phyloP scores from a whole-genome alignment of 2,329 filamentous ascomycete species.

The Clarireedia homoeocarpa region DNA sequence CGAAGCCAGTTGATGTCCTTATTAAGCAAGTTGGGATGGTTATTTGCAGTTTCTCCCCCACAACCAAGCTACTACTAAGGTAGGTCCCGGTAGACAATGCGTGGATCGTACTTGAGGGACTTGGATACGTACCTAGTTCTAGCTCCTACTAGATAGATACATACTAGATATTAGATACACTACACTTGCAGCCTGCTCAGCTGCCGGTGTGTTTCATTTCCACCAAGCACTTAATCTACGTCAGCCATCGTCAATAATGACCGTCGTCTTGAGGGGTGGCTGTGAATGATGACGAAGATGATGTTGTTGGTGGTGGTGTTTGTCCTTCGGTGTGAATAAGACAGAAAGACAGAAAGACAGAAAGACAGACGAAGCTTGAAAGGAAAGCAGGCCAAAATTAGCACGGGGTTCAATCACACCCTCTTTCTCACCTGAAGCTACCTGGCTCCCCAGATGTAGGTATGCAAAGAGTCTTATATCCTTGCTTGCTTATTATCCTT shows the following conservation, averaged over 20 bases:
- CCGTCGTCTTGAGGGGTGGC: background rate
- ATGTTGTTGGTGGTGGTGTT: background rate
- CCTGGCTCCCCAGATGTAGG: too few species aligned
- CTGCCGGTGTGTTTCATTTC: conserved; percentile 3
- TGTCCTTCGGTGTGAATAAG: background rate
- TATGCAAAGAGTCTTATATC: too few species aligned
- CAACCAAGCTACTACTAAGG: background rate
- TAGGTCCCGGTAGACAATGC: too few species aligned
- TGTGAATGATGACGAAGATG: background rate
- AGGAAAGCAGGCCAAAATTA: background rate
- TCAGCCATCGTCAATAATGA: background rate
- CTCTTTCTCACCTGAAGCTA: too few species aligned
- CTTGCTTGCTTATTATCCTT: too few species aligned
- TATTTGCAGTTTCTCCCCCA: background rate
- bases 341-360: background rate
- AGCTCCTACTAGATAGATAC: background rate
- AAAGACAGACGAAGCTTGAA: background rate
- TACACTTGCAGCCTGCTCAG: background rate
- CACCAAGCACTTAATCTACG: background rate
- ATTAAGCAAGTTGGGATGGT: background rate
- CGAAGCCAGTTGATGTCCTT: background rate
- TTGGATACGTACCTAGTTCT: too few species aligned
- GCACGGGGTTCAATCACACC: background rate
- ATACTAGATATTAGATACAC: background rate
- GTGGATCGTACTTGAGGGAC: too few species aligned